Percentiles rank a stretch among this genome's conserved stretches.
These are phyloP conservation scores for Proliferodiscus dingleyae DNA, from an alignment of 2,329 filamentous ascomycete species.

Conservation along the genomic window DNA sequence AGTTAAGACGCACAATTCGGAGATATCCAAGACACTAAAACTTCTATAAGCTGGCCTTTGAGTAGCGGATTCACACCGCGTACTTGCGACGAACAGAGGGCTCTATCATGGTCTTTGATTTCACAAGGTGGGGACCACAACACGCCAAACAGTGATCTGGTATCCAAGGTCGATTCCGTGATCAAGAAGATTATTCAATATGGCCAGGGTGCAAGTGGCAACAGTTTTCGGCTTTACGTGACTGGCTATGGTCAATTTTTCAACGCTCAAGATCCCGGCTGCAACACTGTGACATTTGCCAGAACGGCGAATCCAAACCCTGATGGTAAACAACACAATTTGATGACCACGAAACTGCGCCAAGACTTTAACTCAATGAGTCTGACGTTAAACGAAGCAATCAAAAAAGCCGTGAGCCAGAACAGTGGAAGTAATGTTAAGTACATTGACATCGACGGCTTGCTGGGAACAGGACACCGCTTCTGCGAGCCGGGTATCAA, in stretches of 20 bases:
- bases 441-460: conserved; percentile 3
- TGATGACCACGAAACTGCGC: conserved; percentile 2
- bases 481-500: conserved; percentile 5
- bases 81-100: too few species aligned
- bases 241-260: conserved; percentile 4
- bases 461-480: neutral
- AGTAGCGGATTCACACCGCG: too few species aligned
- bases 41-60: too few species aligned
- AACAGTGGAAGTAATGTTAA: conserved; percentile 3
- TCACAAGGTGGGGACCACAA: too few species aligned
- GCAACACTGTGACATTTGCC: conserved; percentile 8
- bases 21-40: too few species aligned
- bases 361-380: conserved; percentile 6
- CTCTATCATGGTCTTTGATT: too few species aligned
- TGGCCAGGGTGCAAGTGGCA: conserved; percentile 1
- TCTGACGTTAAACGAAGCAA: neutral
- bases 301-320: conserved; percentile 1
- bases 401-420: neutral
- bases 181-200: conserved; percentile 3
- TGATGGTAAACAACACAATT: conserved; percentile 4
- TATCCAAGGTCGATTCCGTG: neutral
- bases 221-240: conserved; percentile 5
- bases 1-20: conserved; percentile 4
- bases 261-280: neutral
- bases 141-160: too few species aligned